Evolutionary conservation across 176 grass and related monocot species (phyloP).

Genomic region (Oryza coarctata): DNA sequence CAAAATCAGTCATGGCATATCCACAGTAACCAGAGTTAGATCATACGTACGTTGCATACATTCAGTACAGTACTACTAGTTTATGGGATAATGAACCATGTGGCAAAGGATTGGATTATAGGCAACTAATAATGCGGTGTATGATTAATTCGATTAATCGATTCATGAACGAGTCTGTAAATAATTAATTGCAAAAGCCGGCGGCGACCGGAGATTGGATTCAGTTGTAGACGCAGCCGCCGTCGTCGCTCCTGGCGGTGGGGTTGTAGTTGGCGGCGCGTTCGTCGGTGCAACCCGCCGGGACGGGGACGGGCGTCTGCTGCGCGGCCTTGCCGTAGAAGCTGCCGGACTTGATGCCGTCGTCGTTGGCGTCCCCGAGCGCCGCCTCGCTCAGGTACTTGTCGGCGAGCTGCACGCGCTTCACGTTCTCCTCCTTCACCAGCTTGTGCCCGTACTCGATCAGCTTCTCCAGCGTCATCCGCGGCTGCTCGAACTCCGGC

Average conservation of each 20-base stretch:
- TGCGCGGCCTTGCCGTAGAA: slow-evolving; percentile 75
- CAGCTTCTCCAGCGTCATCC: slow-evolving; percentile 58
- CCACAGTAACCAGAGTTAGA: neutral
- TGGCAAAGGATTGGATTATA: no score
- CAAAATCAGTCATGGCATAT: neutral
- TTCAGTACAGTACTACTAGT: no score
- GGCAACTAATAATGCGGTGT: no score
- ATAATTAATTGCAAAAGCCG: no score
- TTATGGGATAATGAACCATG: no score
- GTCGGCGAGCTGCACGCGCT: slow-evolving; percentile 80
- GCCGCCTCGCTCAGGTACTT: slow-evolving; percentile 75
- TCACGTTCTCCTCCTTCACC: slow-evolving; percentile 88
- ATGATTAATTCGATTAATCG: no score
- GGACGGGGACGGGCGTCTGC: slow-evolving; percentile 54
- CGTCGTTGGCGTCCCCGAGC: slow-evolving; percentile 69
- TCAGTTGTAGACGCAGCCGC: slow-evolving; percentile 60
- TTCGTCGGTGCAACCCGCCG: slow-evolving; percentile 71
- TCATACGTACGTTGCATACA: no score
- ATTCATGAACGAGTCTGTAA: no score
- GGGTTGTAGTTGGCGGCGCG: slow-evolving; percentile 63
- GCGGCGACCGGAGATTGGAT: no score
- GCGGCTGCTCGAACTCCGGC: slow-evolving; percentile 39
- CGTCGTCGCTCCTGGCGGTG: slow-evolving; percentile 76
- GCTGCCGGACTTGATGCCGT: slow-evolving; percentile 56
- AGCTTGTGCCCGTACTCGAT: slow-evolving; percentile 72